Conservation (phyloP, 2,329 filamentous ascomycete species). For the Fusarium coffeatum region DNA sequence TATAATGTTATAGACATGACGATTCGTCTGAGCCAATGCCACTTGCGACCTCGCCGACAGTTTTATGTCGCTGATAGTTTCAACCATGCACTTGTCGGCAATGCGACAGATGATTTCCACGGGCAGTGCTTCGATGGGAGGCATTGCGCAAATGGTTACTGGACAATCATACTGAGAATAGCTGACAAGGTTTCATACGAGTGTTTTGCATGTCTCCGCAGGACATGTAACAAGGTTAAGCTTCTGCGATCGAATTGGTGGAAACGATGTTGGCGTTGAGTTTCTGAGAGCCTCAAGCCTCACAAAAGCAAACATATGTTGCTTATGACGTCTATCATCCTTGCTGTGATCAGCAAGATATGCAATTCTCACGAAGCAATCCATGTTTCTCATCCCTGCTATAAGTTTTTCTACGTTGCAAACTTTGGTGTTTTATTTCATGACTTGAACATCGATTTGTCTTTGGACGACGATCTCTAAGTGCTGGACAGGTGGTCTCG, state of each 20-base stretch:
- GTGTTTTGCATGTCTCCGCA: not conserved
- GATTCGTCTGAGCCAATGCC: conserved; percentile 15
- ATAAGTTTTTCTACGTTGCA: not conserved
- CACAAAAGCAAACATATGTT: not conserved
- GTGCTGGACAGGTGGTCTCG: not conserved
- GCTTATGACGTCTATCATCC: not conserved
- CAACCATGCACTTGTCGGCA: not conserved
- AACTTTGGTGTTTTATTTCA: not conserved
- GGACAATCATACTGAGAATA: not conserved
- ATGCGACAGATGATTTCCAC: conserved; percentile 3
- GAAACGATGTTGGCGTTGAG: not conserved
- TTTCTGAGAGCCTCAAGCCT: not conserved
- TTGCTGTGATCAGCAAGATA: not conserved
- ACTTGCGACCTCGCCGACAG: not conserved
- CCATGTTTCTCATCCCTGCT: not conserved
- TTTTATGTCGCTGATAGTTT: not conserved
- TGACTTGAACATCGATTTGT: not conserved
- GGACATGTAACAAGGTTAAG: not conserved
- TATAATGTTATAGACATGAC: conserved; percentile 17
- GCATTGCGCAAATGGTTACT: not conserved
- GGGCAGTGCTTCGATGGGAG: conserved; percentile 2
- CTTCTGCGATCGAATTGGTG: not conserved
- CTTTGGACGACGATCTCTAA: too few relatives aligned
- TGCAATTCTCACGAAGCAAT: not conserved
- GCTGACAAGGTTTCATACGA: not conserved